Evolutionary conservation across 371 early-diverging fungal species (phyloP).

Genomic region (Mucor plumbeus): DNA sequence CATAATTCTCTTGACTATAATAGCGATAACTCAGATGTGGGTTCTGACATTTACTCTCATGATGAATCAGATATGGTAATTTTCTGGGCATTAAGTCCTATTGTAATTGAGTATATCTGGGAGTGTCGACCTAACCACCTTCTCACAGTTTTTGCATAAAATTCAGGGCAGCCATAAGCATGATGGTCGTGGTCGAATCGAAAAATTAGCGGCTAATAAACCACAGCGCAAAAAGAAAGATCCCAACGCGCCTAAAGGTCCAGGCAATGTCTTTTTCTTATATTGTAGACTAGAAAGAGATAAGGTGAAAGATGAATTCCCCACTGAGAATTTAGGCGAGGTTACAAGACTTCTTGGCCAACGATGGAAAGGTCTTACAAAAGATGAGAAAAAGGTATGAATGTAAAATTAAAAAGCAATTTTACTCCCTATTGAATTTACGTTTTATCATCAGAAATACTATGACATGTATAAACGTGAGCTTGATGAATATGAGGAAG

Average conservation of each 20-base stretch:
- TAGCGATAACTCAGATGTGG: conserved; percentile 31
- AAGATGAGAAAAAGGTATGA: conserved; percentile 59
- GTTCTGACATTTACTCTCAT: conserved; percentile 24
- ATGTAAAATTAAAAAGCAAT: not conserved
- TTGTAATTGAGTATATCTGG: not conserved
- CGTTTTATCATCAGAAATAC: conserved; percentile 39
- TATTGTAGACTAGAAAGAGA: conserved; percentile 64
- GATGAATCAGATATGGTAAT: conserved; percentile 19
- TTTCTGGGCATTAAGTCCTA: too few relatives aligned
- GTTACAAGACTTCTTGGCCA: conserved; percentile 55
- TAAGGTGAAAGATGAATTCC: conserved; percentile 61
- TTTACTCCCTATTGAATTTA: not conserved
- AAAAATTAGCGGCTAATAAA: conserved; percentile 20
- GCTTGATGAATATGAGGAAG: conserved; percentile 54
- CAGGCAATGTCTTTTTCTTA: conserved; percentile 72
- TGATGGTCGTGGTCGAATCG: conserved; percentile 10
- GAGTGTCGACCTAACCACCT: not conserved
- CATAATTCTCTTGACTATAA: conserved; percentile 8
- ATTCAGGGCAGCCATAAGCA: not conserved
- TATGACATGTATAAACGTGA: conserved; percentile 57
- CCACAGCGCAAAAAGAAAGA: conserved; percentile 55
- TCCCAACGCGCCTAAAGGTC: conserved; percentile 73
- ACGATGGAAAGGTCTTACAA: conserved; percentile 55
- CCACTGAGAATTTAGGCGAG: conserved; percentile 55
- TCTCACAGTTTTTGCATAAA: not conserved